Evolutionary conservation across 2,329 filamentous ascomycete genomes (phyloP), one percentile per base, ranked within the genome.

Genomic region (Fusarium miscanthi): DNA sequence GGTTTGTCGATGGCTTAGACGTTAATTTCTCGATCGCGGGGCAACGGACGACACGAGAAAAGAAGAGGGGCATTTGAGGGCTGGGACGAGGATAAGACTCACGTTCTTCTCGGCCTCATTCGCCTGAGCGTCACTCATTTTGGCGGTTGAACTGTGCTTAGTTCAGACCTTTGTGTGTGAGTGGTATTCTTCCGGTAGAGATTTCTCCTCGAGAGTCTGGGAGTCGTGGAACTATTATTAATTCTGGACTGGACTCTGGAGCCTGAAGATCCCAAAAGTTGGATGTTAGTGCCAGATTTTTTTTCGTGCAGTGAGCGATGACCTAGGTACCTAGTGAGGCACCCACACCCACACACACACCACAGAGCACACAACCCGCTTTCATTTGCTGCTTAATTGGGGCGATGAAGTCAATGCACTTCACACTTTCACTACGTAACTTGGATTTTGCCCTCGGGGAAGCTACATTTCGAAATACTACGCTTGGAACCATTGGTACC

Each of bases 21-120:
- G 61, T 63, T 63, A 56, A 68, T 59, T 63, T 65, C 53, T 59
- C 43, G 58, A 72, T 70, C 78, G 80, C 80, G 80, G 80, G 80
- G 80, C 79, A 79, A 72, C 62, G 57, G 64, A 64, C 51, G 60
- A 63, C 53, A 63, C 40, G 41, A 64, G 66, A 68, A 49, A 59
- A 46, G 63, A 66, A 48, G 66, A 72, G 66, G 78, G 69, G 74
- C 74, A 67, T 23, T 69, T 23, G 31, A 48, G 45, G 46, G 23
- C 27, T 30, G 37, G 27, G 52, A 54, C 23, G 27, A 54, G 42
- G 35, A 52, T 46, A 70, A 63, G 46, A 85, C 87, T 84, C 80
- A 90, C 89, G 85, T 98, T 99, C 90, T 98, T 98, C 90, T 99
- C 96, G 78, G 95, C 95, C 85, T 98, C 96, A 86, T 92, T 95